A percentile compares a stretch with the other conserved stretches of the same genome.
Conservation (phyloP, 1,284 basidiomycete genomes). For the Ustilago xerochloae region DNA sequence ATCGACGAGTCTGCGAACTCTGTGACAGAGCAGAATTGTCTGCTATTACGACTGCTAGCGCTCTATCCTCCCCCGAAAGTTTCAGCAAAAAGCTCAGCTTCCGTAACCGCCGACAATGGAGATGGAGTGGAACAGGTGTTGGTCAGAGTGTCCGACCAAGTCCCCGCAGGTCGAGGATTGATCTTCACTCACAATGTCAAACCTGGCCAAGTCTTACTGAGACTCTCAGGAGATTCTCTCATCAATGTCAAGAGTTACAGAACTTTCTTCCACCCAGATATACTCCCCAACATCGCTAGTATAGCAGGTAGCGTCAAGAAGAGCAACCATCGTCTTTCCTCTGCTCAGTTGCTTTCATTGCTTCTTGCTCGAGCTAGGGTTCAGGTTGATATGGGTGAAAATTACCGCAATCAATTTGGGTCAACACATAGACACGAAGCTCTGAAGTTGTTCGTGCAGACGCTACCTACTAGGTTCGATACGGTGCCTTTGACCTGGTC, state of each 20-base stretch:
- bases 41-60: conserved; percentile 17
- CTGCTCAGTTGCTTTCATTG: conserved; percentile 36
- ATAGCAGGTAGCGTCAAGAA: not conserved
- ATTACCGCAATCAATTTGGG: not conserved
- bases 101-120: not conserved
- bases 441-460: conserved; percentile 42
- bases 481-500: conserved; percentile 52
- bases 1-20: conserved; percentile 4
- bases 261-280: conserved; percentile 19
- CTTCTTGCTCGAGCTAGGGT: conserved; percentile 20
- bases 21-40: conserved; percentile 20
- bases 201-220: conserved; percentile 31
- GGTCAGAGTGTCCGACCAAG: conserved; percentile 25
- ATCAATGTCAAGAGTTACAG: conserved; percentile 38
- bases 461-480: conserved; percentile 44
- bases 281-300: conserved; percentile 3
- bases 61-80: not conserved
- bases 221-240: conserved; percentile 16
- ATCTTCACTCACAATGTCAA: conserved; percentile 32
- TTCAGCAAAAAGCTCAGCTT: not conserved
- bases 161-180: conserved; percentile 46
- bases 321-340: conserved; percentile 8
- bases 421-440: conserved; percentile 6
- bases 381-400: conserved; percentile 1
- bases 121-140: not conserved